A percentile compares a stretch with the other conserved stretches of the same genome.
Conservation (phyloP, 805 yeast species). For the Saccharomycopsis babjevae region DNA sequence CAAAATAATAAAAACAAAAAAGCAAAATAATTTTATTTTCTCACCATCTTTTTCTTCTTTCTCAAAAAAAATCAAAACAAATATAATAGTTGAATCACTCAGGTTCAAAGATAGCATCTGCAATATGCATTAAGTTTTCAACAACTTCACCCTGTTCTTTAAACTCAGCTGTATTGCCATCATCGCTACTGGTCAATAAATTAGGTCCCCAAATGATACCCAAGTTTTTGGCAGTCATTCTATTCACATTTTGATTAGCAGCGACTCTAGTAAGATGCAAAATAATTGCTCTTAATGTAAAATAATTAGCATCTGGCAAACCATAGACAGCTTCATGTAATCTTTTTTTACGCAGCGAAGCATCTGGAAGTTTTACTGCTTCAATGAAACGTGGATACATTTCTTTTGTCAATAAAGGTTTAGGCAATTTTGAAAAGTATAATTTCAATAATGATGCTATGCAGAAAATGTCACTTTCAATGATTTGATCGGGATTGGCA, state of each 20-base stretch:
- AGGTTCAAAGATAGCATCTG: slow-evolving; percentile 70
- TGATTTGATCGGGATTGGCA: slow-evolving; percentile 42
- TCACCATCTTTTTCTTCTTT: neutral
- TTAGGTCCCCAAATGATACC: slow-evolving; percentile 96
- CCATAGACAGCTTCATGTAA: slow-evolving; percentile 83
- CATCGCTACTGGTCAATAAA: slow-evolving; percentile 61
- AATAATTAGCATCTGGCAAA: slow-evolving; percentile 89
- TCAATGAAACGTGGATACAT: slow-evolving; percentile 53
- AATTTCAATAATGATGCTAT: slow-evolving; percentile 82
- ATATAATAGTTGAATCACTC: slow-evolving; percentile 24
- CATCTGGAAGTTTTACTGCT: slow-evolving; percentile 60
- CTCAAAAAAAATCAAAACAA: neutral
- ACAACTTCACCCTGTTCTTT: slow-evolving; percentile 60
- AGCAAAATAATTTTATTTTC: too few species aligned
- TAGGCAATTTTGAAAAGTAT: slow-evolving; percentile 79
- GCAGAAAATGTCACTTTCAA: slow-evolving; percentile 74
- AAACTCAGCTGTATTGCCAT: slow-evolving; percentile 36
- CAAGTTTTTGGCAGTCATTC: slow-evolving; percentile 75
- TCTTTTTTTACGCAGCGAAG: slow-evolving; percentile 52
- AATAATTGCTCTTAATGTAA: slow-evolving; percentile 74
- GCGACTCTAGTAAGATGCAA: slow-evolving; percentile 78
- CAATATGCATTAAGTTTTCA: slow-evolving; percentile 75
- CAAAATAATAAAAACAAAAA: too few species aligned
- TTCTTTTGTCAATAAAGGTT: slow-evolving; percentile 65
- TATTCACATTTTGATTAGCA: slow-evolving; percentile 48